phyloP scores from a whole-genome alignment of 2,329 filamentous ascomycete genomes.

The Botrytis paeoniae region DNA sequence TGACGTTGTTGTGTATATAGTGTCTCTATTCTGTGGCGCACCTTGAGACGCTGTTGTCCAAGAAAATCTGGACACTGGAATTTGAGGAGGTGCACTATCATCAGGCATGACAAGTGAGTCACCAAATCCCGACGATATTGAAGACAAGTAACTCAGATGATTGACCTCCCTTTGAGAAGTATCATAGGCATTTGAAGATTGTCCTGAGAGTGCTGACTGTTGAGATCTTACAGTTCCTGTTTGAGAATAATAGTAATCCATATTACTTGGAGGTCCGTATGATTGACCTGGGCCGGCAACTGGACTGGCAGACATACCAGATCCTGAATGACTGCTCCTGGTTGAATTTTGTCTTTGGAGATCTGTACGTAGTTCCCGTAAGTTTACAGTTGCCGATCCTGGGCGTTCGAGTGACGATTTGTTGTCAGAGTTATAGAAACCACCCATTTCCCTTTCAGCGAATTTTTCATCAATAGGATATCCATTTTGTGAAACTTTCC shows the following conservation, averaged over 20 bases:
- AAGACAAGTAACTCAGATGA: conserved; percentile 48
- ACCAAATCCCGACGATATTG: conserved; percentile 62
- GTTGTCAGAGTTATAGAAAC: background rate
- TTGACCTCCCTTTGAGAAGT: conserved; percentile 29
- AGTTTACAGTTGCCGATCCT: conserved; percentile 9
- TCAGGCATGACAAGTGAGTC: conserved; percentile 51
- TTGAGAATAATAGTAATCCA: conserved; percentile 16
- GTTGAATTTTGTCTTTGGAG: conserved; percentile 11
- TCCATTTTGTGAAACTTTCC: background rate
- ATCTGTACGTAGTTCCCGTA: conserved; percentile 9
- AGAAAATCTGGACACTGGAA: conserved; percentile 31
- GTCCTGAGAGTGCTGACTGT: conserved; percentile 10
- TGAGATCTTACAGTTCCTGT: conserved; percentile 11
- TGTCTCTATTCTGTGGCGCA: conserved; percentile 32
- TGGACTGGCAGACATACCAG: conserved; percentile 5
- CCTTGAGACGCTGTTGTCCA: conserved; percentile 30
- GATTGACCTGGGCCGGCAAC: conserved; percentile 10
- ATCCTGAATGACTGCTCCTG: conserved; percentile 2
- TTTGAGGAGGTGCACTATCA: conserved; percentile 23
- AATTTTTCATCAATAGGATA: conserved; percentile 17
- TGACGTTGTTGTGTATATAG: conserved; percentile 36
- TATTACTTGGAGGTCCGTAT: background rate
- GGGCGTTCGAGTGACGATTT: conserved; percentile 9
- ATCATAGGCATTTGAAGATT: conserved; percentile 30
- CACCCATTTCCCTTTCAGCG: conserved; percentile 5